Conservation (phyloP, 2,329 filamentous ascomycete genomes). For the Polychaeton citri region DNA sequence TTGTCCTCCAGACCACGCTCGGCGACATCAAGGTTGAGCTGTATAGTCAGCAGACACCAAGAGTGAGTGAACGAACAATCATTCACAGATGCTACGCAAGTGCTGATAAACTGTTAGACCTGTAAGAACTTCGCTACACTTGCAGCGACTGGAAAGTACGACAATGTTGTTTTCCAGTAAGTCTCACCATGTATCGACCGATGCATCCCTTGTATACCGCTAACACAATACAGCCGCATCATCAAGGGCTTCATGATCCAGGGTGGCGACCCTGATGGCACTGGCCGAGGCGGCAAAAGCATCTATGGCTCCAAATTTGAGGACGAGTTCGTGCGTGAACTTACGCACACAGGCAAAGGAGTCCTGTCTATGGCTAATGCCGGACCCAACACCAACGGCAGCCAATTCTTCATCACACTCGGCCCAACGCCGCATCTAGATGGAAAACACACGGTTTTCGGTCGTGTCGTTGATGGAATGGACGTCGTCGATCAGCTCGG, state of each 20-base stretch:
- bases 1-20: conserved; percentile 20
- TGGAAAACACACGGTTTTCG: conserved; percentile 90
- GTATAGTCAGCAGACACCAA: conserved; percentile 19
- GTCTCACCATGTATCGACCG: not conserved
- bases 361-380: conserved; percentile 90
- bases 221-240: conserved; percentile 16
- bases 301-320: conserved; percentile 84
- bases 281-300: conserved; percentile 47
- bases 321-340: conserved; percentile 69
- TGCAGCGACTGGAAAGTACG: conserved; percentile 20
- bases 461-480: conserved; percentile 76
- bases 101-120: conserved; percentile 10
- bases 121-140: conserved; percentile 23
- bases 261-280: conserved; percentile 29
- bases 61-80: conserved; percentile 10
- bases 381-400: conserved; percentile 83
- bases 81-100: not conserved
- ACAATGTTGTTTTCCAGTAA: conserved; percentile 22
- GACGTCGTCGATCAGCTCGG: conserved; percentile 86
- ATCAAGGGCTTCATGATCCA: conserved; percentile 97
- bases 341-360: conserved; percentile 68
- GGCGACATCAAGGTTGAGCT: conserved; percentile 22
- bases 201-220: no score
- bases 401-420: conserved; percentile 87
- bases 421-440: conserved; percentile 64